Conservation (phyloP, 805 yeast genomes). For the Pichia nanzhaoensis region DNA sequence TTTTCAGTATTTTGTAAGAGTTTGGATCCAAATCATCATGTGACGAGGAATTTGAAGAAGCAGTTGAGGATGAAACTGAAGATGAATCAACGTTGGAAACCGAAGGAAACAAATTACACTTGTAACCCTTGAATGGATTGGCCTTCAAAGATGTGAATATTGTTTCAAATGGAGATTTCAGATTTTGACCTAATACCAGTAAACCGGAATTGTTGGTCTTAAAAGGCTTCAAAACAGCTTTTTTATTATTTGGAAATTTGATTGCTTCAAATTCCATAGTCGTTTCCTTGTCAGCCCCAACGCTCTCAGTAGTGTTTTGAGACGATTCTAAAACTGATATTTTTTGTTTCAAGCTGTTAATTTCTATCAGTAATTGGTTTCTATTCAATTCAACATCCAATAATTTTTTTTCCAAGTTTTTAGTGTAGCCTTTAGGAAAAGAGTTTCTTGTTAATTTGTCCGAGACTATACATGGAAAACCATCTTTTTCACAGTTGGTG, state of each 20-base stretch:
- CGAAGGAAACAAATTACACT: conserved; percentile 7
- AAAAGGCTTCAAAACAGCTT: background rate
- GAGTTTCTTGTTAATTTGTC: conserved; percentile 72
- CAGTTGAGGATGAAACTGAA: background rate
- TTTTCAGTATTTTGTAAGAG: conserved; percentile 17
- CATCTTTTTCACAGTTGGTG: conserved; percentile 56
- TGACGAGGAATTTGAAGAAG: conserved; percentile 1
- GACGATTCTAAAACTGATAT: background rate
- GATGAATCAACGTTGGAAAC: background rate
- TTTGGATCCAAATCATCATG: conserved; percentile 1
- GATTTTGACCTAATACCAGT: conserved; percentile 23
- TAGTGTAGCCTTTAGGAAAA: conserved; percentile 77
- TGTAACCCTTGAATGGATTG: conserved; percentile 28
- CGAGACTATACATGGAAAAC: conserved; percentile 62
- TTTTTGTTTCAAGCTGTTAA: conserved; percentile 23
- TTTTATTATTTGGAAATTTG: too few relatives aligned
- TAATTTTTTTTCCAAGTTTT: conserved; percentile 58
- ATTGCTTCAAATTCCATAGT: too few relatives aligned
- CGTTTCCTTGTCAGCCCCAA: background rate
- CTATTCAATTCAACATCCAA: conserved; percentile 54
- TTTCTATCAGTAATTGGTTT: conserved; percentile 32
- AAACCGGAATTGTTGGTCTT: conserved; percentile 20
- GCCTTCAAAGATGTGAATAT: conserved; percentile 19
- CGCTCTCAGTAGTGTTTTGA: too few relatives aligned
- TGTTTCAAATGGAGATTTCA: conserved; percentile 22